A percentile compares a stretch with the other conserved stretches of the same genome.
These are phyloP conservation scores for Sclerotinia sclerotiorum DNA, from an alignment of 2,329 filamentous ascomycete genomes.

Conservation along the genomic window DNA sequence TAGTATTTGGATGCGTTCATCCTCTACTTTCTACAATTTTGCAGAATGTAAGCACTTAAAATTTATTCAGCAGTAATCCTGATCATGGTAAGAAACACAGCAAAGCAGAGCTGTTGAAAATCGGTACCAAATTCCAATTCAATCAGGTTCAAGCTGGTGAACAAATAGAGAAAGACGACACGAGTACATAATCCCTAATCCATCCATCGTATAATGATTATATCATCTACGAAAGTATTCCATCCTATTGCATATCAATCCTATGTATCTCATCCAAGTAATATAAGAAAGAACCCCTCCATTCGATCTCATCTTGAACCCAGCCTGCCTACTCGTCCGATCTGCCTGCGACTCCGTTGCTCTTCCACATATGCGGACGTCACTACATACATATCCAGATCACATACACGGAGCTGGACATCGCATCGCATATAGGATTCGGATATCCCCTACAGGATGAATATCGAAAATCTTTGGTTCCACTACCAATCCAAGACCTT, in stretches of 20 bases:
- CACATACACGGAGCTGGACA: background rate
- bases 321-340: background rate
- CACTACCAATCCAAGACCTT: background rate
- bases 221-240: background rate
- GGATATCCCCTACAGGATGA: background rate
- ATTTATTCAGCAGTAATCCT: slow-evolving; percentile 1
- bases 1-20: background rate
- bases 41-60: slow-evolving; percentile 18
- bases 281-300: background rate
- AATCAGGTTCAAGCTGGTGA: background rate
- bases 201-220: background rate
- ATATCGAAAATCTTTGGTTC: background rate
- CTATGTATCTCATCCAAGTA: background rate
- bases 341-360: slow-evolving; percentile 3
- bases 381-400: background rate
- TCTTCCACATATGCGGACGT: slow-evolving; percentile 3
- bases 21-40: background rate
- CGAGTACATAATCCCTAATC: background rate
- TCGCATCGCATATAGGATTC: background rate
- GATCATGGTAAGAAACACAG: background rate
- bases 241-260: background rate
- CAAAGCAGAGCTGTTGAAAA: slow-evolving; percentile 4
- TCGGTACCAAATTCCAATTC: background rate
- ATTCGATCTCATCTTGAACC: slow-evolving; percentile 9
- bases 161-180: background rate